A percentile compares a stretch with the other conserved stretches of the same genome.
Conservation (phyloP, 352 stramenopile species). For the Pythium biforme region DNA sequence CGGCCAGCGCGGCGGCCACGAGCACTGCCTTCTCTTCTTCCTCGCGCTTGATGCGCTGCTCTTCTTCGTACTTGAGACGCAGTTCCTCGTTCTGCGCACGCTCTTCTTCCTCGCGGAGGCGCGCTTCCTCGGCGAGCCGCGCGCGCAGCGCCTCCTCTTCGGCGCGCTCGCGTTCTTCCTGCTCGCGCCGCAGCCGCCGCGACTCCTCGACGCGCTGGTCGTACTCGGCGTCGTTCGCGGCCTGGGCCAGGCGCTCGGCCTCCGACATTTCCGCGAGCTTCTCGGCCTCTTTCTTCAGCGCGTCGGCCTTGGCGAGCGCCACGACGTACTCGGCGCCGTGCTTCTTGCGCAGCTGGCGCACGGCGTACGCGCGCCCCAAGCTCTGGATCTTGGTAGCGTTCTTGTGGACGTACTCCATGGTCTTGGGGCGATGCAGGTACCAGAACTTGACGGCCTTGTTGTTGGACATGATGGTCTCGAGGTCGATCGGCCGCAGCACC, state of each 20-base stretch:
- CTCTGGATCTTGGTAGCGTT: constrained; percentile 88
- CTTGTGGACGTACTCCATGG: constrained; percentile 88
- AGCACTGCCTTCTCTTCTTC: constrained; percentile 28
- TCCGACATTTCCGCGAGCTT: constrained; percentile 58
- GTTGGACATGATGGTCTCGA: constrained; percentile 87
- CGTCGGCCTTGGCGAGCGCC: constrained; percentile 66
- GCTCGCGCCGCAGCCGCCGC: constrained; percentile 67
- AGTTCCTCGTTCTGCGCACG: constrained; percentile 10
- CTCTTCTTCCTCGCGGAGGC: constrained; percentile 38
- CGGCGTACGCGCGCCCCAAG: constrained; percentile 71
- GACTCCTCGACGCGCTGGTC: constrained; percentile 81
- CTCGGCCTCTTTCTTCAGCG: constrained; percentile 59
- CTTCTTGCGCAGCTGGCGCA: constrained; percentile 68
- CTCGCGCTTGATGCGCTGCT: constrained; percentile 14
- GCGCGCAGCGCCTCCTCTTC: constrained; percentile 56
- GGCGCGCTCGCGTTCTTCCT: constrained; percentile 63
- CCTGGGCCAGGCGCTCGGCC: constrained; percentile 54
- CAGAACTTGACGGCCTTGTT: constrained; percentile 89
- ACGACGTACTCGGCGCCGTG: constrained; percentile 83
- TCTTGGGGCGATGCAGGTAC: constrained; percentile 88
- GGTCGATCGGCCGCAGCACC: constrained; percentile 70
- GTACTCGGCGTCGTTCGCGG: constrained; percentile 58
- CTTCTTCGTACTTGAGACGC: constrained; percentile 18
- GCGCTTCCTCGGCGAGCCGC: constrained; percentile 50
- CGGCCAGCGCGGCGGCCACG: constrained; percentile 35